Evolutionary conservation across 371 early-diverging fungal genomes (phyloP).

Genomic region (Mortierella sp.): DNA sequence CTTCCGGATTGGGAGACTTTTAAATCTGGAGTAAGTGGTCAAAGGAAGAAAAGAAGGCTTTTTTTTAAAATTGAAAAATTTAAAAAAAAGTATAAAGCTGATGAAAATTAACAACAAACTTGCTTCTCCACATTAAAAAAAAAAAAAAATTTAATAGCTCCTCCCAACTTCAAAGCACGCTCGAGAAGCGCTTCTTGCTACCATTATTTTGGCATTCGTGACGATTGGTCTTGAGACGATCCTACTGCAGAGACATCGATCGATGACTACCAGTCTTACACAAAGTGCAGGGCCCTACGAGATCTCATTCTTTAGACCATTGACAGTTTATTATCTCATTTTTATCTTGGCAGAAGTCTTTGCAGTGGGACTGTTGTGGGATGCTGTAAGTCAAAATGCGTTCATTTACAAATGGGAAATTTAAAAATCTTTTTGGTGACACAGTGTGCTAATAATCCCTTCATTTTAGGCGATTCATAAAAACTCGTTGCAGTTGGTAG

Average conservation of each 20-base stretch:
- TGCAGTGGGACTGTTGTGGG: constrained; percentile 46
- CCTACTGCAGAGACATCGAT: constrained; percentile 24
- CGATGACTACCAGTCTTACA: constrained; percentile 11
- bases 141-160: constrained; percentile 10
- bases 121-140: neutral
- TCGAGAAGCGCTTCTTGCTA: constrained; percentile 25
- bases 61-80: neutral
- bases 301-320: constrained; percentile 33
- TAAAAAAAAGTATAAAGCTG: too few relatives aligned
- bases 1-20: constrained; percentile 31
- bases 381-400: constrained; percentile 33
- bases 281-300: constrained; percentile 10
- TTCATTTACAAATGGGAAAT: neutral
- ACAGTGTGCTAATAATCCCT: neutral
- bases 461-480: constrained; percentile 43
- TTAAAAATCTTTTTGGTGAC: neutral
- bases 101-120: neutral
- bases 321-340: constrained; percentile 35
- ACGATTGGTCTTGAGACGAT: constrained; percentile 37
- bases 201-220: constrained; percentile 24
- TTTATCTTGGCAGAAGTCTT: constrained; percentile 47
- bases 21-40: constrained; percentile 27
- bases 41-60: constrained; percentile 9
- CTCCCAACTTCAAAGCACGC: constrained; percentile 43
- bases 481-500: constrained; percentile 45